Conservation (phyloP, 331 rosid genomes). For the Rosa hybrid region DNA sequence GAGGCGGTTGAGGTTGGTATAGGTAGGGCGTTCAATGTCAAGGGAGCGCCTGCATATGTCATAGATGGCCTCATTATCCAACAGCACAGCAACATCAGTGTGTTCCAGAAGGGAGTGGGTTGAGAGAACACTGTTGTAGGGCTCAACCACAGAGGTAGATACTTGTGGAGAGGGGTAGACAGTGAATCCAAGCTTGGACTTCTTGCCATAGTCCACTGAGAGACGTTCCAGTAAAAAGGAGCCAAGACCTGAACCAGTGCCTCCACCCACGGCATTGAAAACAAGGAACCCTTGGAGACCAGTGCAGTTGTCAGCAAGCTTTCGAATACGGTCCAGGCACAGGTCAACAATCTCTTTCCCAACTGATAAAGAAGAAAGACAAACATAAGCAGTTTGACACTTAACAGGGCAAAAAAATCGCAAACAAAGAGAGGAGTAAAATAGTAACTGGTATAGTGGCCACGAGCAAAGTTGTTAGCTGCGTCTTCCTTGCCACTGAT, state of each 20-base stretch:
- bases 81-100: slow-evolving; percentile 74
- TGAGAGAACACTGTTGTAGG: slow-evolving; percentile 73
- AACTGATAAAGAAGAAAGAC: slow-evolving; percentile 36
- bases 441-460: slow-evolving; percentile 65
- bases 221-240: slow-evolving; percentile 71
- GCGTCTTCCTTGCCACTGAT: slow-evolving; percentile 80
- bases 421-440: not conserved
- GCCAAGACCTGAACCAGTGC: slow-evolving; percentile 79
- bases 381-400: slow-evolving; percentile 2
- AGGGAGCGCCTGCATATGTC: slow-evolving; percentile 75
- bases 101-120: slow-evolving; percentile 77
- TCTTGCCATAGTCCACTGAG: slow-evolving; percentile 73
- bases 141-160: slow-evolving; percentile 80
- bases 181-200: slow-evolving; percentile 72
- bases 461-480: slow-evolving; percentile 77
- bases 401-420: not conserved
- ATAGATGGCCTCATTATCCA: slow-evolving; percentile 70
- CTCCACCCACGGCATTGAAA: slow-evolving; percentile 77
- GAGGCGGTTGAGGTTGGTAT: slow-evolving; percentile 69
- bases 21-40: slow-evolving; percentile 75
- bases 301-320: slow-evolving; percentile 77
- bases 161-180: slow-evolving; percentile 77
- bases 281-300: slow-evolving; percentile 77
- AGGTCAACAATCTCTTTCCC: slow-evolving; percentile 80
- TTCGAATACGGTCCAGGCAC: slow-evolving; percentile 69